These are phyloP conservation scores for Pyrenochaeta sp. DNA, from an alignment of 2,329 filamentous ascomycete genomes.

Conservation along the genomic window DNA sequence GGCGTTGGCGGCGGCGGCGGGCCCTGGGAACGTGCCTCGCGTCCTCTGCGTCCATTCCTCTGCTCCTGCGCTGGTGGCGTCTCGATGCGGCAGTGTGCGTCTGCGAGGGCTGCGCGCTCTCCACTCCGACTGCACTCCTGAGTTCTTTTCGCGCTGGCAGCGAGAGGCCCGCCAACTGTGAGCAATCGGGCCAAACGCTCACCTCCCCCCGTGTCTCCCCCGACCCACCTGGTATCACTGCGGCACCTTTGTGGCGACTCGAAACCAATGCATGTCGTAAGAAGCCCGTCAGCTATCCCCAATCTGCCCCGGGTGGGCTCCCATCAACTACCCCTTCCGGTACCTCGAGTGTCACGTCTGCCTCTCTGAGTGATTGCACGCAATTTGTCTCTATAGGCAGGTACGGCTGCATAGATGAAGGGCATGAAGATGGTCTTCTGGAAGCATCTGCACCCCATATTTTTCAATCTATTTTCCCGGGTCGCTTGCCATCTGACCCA, in stretches of 20 bases:
- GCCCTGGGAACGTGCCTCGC: conserved; percentile 21
- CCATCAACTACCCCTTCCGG: conserved; percentile 20
- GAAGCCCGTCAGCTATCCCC: conserved; percentile 32
- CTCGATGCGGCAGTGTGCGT: conserved; percentile 7
- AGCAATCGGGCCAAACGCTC: too few species aligned
- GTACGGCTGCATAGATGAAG: conserved; percentile 16
- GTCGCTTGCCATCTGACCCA: conserved; percentile 22
- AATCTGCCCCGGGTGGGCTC: conserved; percentile 24
- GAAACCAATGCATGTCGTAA: conserved; percentile 42
- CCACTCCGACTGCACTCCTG: not conserved
- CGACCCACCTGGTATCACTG: conserved; percentile 34
- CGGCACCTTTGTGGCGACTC: conserved; percentile 35
- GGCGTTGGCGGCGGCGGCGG: conserved; percentile 15
- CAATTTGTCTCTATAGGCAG: conserved; percentile 24
- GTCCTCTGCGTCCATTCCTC: conserved; percentile 8
- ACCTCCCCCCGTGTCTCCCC: conserved; percentile 19
- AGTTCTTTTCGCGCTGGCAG: too few species aligned
- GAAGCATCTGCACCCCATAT: conserved; percentile 43
- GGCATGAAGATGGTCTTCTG: conserved; percentile 27
- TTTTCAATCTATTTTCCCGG: conserved; percentile 42
- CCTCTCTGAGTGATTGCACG: conserved; percentile 25
- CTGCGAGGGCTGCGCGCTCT: conserved; percentile 3
- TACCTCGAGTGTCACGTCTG: conserved; percentile 20
- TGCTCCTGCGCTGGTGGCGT: conserved; percentile 9
- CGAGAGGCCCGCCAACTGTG: too few species aligned